Conservation (phyloP, 2,329 filamentous ascomycete genomes). For the Emmonsiellopsis sp. region DNA sequence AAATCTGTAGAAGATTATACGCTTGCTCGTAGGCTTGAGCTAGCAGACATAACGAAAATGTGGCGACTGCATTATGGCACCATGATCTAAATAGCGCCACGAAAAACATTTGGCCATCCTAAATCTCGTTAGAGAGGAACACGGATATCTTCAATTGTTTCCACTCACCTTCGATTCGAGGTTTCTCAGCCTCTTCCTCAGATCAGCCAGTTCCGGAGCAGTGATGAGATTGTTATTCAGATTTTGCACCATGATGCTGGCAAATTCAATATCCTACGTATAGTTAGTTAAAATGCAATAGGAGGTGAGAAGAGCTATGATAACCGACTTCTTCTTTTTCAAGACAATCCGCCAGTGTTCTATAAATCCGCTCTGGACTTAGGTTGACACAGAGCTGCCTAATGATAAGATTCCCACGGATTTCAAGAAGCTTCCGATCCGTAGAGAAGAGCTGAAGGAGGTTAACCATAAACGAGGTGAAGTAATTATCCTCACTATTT, state of each 20-base stretch:
- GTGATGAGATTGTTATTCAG: constrained; percentile 99
- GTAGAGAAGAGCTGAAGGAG: constrained; percentile 91
- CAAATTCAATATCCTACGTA: constrained; percentile 76
- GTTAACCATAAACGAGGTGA: constrained; percentile 97
- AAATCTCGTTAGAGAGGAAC: constrained; percentile 13
- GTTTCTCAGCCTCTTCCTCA: constrained; percentile 82
- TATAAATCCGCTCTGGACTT: constrained; percentile 89
- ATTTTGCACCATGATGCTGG: constrained; percentile 99
- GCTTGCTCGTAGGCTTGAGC: constrained; percentile 98
- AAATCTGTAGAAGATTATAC: constrained; percentile 90
- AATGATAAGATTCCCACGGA: constrained; percentile 90
- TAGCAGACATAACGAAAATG: constrained; percentile 88
- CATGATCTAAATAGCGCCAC: constrained; percentile 90
- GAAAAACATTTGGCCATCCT: constrained; percentile 94
- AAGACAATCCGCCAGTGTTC: constrained; percentile 89
- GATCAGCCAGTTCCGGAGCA: constrained; percentile 81
- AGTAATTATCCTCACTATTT: constrained; percentile 95
- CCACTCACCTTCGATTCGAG: constrained; percentile 69
- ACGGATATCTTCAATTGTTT: neutral
- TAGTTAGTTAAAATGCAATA: constrained; percentile 7
- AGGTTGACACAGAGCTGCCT: constrained; percentile 87
- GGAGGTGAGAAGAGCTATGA: neutral
- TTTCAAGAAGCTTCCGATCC: constrained; percentile 82
- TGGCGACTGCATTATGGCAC: constrained; percentile 97
- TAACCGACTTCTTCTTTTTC: constrained; percentile 73